Percentiles rank a stretch among this genome's conserved stretches.
These are phyloP conservation scores for Parastagonospora nodorum DNA, from an alignment of 2,329 filamentous ascomycete species.

Conservation along the genomic window DNA sequence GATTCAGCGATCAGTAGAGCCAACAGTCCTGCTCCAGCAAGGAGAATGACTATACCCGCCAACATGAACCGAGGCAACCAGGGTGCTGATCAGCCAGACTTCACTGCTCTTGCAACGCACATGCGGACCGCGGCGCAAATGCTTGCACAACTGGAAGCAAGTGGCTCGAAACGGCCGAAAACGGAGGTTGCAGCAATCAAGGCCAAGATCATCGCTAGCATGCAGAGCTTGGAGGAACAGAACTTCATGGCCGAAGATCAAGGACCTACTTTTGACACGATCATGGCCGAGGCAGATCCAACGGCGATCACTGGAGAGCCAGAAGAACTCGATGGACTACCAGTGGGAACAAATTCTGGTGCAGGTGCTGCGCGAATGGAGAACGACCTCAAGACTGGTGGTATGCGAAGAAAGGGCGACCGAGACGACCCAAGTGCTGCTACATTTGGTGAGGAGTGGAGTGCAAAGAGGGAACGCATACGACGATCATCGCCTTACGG, in stretches of 20 bases:
- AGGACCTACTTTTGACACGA: conserved; percentile 78
- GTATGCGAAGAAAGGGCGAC: conserved; percentile 79
- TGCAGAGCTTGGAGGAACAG: conserved; percentile 86
- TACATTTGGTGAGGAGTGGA: conserved; percentile 86
- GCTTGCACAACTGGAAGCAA: conserved; percentile 81
- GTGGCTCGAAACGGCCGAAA: conserved; percentile 77
- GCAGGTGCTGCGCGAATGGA: conserved; percentile 85
- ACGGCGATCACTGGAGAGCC: conserved; percentile 54
- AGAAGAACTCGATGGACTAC: conserved; percentile 61
- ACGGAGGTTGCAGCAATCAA: conserved; percentile 83
- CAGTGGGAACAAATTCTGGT: conserved; percentile 64
- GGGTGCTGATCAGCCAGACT: conserved; percentile 73
- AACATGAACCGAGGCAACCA: conserved; percentile 56
- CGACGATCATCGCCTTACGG: conserved; percentile 82
- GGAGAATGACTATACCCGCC: conserved; percentile 64
- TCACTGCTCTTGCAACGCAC: conserved; percentile 81
- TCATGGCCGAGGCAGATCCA: conserved; percentile 74
- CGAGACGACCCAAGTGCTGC: conserved; percentile 84
- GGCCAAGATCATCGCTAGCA: conserved; percentile 85
- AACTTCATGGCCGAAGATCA: conserved; percentile 77
- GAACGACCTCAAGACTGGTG: conserved; percentile 85
- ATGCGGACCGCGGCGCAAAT: conserved; percentile 89
- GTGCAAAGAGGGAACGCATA: conserved; percentile 81
- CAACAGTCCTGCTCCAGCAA: conserved; percentile 65
- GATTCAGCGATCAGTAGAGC: conserved; percentile 71